A percentile compares a stretch with the other conserved stretches of the same genome.
Evolutionary conservation across 164 flowering plant species (phyloP).

Genomic region (Dillenia suffruticosa): DNA sequence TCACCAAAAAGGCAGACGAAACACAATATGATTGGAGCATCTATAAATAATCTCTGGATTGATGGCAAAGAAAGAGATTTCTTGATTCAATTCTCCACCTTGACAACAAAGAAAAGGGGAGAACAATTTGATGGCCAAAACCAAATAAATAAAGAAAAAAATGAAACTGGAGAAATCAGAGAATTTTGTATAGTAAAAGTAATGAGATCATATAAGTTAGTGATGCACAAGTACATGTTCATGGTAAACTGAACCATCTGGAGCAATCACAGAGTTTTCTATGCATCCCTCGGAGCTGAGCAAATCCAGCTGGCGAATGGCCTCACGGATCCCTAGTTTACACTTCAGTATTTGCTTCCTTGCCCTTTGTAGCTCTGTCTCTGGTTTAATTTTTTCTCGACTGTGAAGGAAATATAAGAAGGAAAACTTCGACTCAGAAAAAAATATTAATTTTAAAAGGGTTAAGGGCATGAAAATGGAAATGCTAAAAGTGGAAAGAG

Average conservation of each 20-base stretch:
- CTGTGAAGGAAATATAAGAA: slow-evolving; percentile 29
- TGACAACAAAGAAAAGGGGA: too few species aligned
- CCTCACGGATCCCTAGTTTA: slow-evolving; percentile 93
- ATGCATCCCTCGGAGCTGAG: slow-evolving; percentile 77
- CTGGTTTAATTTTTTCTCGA: slow-evolving; percentile 96
- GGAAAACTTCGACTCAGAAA: background rate
- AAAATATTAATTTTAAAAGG: background rate
- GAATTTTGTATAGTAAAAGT: too few species aligned
- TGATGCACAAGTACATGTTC: slow-evolving; percentile 57
- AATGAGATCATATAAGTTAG: background rate
- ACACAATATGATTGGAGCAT: too few species aligned
- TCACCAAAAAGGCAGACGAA: too few species aligned
- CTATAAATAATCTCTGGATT: too few species aligned
- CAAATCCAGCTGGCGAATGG: slow-evolving; percentile 68
- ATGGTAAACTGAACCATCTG: slow-evolving; percentile 92
- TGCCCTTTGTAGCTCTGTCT: slow-evolving; percentile 84
- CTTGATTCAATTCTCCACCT: too few species aligned
- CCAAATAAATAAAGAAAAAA: too few species aligned
- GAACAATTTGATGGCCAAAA: too few species aligned
- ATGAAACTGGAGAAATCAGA: too few species aligned
- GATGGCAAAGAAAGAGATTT: too few species aligned
- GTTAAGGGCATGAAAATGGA: too few species aligned
- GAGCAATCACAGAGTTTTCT: slow-evolving; percentile 63
- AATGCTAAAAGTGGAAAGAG: too few species aligned
- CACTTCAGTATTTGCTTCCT: slow-evolving; percentile 78